Evolutionary conservation across 495 filamentous ascomycete genomes (phyloP).

Genomic region (Aspergillus kassunensis): DNA sequence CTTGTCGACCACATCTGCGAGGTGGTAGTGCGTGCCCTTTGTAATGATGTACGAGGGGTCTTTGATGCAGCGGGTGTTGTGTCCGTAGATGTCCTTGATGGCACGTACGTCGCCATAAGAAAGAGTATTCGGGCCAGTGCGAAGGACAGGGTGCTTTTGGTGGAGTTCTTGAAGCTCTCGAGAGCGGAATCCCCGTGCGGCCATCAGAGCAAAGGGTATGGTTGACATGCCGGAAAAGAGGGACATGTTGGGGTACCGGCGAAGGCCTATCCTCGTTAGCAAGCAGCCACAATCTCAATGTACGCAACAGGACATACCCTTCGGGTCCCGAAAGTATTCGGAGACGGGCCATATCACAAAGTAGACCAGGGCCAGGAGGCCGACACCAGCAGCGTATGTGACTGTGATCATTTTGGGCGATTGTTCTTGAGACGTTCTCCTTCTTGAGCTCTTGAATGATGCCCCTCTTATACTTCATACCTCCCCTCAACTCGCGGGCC

Average conservation of each 20-base stretch:
- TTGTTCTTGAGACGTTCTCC: no score
- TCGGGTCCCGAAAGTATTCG: conserved; percentile 44
- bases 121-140: conserved; percentile 49
- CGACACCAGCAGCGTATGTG: conserved; percentile 27
- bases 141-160: conserved; percentile 43
- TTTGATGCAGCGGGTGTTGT: conserved; percentile 48
- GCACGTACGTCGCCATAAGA: conserved; percentile 44
- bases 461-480: conserved; percentile 3
- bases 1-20: conserved; percentile 47
- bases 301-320: conserved; percentile 23
- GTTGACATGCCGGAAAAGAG: conserved; percentile 42
- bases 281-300: not conserved
- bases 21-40: conserved; percentile 39
- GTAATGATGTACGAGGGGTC: conserved; percentile 41
- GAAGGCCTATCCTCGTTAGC: conserved; percentile 29
- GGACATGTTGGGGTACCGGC: conserved; percentile 46
- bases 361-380: conserved; percentile 29
- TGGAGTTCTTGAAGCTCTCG: conserved; percentile 39
- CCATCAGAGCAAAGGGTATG: conserved; percentile 42
- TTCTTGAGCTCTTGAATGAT: not conserved
- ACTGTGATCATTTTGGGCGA: conserved; percentile 12
- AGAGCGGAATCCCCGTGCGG: conserved; percentile 41
- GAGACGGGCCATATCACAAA: conserved; percentile 38
- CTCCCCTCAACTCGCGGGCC: not conserved
- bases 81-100: conserved; percentile 56